Conservation (phyloP, 177 flowering plant genomes). For the Vitis hybrid region DNA sequence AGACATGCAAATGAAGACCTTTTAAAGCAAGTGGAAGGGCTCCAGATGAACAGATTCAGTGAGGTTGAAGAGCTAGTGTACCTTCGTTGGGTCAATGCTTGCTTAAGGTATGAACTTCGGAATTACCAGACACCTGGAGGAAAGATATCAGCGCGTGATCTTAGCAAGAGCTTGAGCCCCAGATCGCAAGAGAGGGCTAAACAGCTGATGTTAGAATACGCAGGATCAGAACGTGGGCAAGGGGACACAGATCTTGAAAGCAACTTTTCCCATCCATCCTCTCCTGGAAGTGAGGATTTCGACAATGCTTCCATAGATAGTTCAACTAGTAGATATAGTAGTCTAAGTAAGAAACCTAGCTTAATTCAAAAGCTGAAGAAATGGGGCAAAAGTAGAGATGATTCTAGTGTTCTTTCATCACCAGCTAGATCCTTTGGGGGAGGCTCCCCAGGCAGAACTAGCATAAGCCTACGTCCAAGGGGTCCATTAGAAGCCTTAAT, state of each 20-base stretch:
- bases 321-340: slow-evolving; percentile 68
- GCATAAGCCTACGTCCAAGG: slow-evolving; percentile 53
- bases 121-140: slow-evolving; percentile 86
- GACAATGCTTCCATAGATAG: slow-evolving; percentile 90
- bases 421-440: slow-evolving; percentile 79
- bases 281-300: slow-evolving; percentile 95
- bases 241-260: slow-evolving; percentile 96
- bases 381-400: slow-evolving; percentile 92
- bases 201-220: slow-evolving; percentile 88
- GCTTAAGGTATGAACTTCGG: slow-evolving; percentile 85
- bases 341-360: slow-evolving; percentile 69
- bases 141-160: slow-evolving; percentile 90
- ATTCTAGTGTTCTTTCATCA: slow-evolving; percentile 66
- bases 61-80: slow-evolving; percentile 99
- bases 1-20: slow-evolving; percentile 88
- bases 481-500: slow-evolving; percentile 89
- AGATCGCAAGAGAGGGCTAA: slow-evolving; percentile 90
- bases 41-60: slow-evolving; percentile 93
- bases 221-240: slow-evolving; percentile 93
- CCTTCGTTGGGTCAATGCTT: slow-evolving; percentile 99
- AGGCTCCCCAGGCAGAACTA: slow-evolving; percentile 68
- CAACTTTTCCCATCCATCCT: slow-evolving; percentile 82
- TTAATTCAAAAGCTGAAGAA: slow-evolving; percentile 87
- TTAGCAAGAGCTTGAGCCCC: slow-evolving; percentile 85
- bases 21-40: slow-evolving; percentile 92